These are phyloP conservation scores for Arthonia radiata DNA, from an alignment of 495 filamentous ascomycete genomes.

Conservation along the genomic window DNA sequence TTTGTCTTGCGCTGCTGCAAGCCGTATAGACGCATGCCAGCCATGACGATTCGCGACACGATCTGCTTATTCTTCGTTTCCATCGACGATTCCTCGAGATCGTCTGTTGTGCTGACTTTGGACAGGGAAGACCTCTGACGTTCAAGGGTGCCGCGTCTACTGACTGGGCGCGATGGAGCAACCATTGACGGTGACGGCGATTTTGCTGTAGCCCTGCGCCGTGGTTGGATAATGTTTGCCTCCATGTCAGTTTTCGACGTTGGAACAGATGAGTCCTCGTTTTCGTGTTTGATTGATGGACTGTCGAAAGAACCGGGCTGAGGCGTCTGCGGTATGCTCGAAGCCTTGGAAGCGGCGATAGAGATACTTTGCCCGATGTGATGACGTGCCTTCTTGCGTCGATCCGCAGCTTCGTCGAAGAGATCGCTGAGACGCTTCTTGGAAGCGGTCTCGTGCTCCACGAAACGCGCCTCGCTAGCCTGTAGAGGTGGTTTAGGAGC, in stretches of 20 bases:
- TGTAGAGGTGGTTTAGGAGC: slow-evolving; percentile 6
- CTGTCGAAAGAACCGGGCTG: neutral
- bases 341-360: slow-evolving; percentile 22
- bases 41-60: slow-evolving; percentile 23
- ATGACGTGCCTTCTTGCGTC: slow-evolving; percentile 26
- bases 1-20: slow-evolving; percentile 21
- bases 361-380: slow-evolving; percentile 31
- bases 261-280: neutral
- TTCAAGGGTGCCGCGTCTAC: too few relatives aligned
- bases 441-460: slow-evolving; percentile 11
- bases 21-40: slow-evolving; percentile 39
- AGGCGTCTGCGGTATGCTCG: slow-evolving; percentile 3
- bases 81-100: slow-evolving; percentile 17
- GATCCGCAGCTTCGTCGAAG: slow-evolving; percentile 34
- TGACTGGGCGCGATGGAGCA: slow-evolving; percentile 8
- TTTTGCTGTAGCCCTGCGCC: slow-evolving; percentile 1
- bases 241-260: neutral
- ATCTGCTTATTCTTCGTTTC: slow-evolving; percentile 20
- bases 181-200: slow-evolving; percentile 3
- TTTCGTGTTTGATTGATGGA: slow-evolving; percentile 3
- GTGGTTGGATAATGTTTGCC: slow-evolving; percentile 6
- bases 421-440: slow-evolving; percentile 30
- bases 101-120: slow-evolving; percentile 14
- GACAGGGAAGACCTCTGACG: too few relatives aligned
- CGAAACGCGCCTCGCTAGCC: too few relatives aligned